Evolutionary conservation across 352 stramenopile genomes (phyloP), one percentile per base, ranked within the genome.

Genomic region (Thalassiosira gravida): DNA sequence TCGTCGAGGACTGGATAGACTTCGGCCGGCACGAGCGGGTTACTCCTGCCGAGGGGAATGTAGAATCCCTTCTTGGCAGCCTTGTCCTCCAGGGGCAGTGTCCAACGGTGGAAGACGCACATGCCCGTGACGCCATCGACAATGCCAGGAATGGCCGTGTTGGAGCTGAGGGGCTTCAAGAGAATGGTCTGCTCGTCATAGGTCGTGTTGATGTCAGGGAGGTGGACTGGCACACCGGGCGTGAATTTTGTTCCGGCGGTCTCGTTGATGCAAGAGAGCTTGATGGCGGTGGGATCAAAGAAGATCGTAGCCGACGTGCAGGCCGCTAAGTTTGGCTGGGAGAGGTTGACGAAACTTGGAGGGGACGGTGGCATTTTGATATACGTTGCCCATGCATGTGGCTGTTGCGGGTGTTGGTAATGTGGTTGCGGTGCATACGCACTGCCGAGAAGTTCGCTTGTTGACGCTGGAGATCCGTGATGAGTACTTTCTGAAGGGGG

Each of bases 51-150:
- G 16, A 77, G 69, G n/a, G 69, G 69, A 22, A 56, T 37, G 69
- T 77, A 77, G 61, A 66, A 77, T 30, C 69, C 69, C 18, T 25
- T 3, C 25, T 32, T 30, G 30, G 14, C 18, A n/a, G 18, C 24
- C 58, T 77, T 77, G 27, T 77, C 46, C 25, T 53, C 42, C 5
- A 77, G 18, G 25, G 69, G 47, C 9, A 58, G 1, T 13, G 69
- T 77, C 69, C 69, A 77, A 7, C 59, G 16, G 24, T 63, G 47
- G 14, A 77, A 27, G 32, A 71, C 49, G 58, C 69, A 77, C 69
- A 77, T 77, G 20, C 2, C 14, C 32, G 18, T 53, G 35, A 16
- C 35, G 2, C 20, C 24, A 35, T 52, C 57, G 0, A 1, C 27
- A 11, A 8, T 47, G 0, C 53, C 53, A 9, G 29, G 1, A 16